Percentiles rank a stretch among this genome's conserved stretches.
phyloP scores from a whole-genome alignment of 2,329 filamentous ascomycete species.

The Cytospora leucostoma region DNA sequence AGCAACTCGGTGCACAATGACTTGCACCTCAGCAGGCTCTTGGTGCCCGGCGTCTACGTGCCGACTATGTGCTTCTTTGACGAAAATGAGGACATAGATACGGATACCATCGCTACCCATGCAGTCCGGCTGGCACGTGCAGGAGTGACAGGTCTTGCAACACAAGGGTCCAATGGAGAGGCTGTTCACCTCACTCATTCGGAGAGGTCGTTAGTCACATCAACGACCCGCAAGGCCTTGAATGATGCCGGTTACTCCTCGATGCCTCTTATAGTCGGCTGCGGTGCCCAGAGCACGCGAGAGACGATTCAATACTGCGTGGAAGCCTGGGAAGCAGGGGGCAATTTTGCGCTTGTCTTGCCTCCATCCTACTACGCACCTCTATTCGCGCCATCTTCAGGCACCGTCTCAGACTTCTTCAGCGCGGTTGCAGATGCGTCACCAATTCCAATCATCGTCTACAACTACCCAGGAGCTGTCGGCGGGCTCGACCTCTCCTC shows the following conservation, averaged over 20 bases:
- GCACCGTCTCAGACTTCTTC: constrained; percentile 68
- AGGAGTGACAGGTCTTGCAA: constrained; percentile 73
- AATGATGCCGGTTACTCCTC: constrained; percentile 64
- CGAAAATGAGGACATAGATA: constrained; percentile 66
- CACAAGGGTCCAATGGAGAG: constrained; percentile 81
- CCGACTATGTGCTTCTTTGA: constrained; percentile 76
- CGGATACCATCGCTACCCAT: constrained; percentile 58
- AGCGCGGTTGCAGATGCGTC: constrained; percentile 62
- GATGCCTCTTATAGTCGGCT: constrained; percentile 75
- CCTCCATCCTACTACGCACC: constrained; percentile 75
- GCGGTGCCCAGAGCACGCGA: constrained; percentile 70
- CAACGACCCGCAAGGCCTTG: constrained; percentile 68
- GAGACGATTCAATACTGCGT: constrained; percentile 70
- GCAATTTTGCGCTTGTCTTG: constrained; percentile 74
- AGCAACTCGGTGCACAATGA: constrained; percentile 40
- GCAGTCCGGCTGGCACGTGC: constrained; percentile 72
- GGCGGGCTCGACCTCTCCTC: constrained; percentile 65
- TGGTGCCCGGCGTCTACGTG: constrained; percentile 64
- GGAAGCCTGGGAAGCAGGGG: constrained; percentile 69
- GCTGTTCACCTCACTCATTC: constrained; percentile 74
- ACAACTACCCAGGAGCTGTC: constrained; percentile 69
- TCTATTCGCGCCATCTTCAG: constrained; percentile 61
- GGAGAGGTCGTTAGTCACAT: constrained; percentile 69
- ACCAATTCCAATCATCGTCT: constrained; percentile 67
- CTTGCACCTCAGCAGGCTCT: constrained; percentile 39